phyloP scores from a whole-genome alignment of 2,329 filamentous ascomycete species.

The Epichloe uncinata region DNA sequence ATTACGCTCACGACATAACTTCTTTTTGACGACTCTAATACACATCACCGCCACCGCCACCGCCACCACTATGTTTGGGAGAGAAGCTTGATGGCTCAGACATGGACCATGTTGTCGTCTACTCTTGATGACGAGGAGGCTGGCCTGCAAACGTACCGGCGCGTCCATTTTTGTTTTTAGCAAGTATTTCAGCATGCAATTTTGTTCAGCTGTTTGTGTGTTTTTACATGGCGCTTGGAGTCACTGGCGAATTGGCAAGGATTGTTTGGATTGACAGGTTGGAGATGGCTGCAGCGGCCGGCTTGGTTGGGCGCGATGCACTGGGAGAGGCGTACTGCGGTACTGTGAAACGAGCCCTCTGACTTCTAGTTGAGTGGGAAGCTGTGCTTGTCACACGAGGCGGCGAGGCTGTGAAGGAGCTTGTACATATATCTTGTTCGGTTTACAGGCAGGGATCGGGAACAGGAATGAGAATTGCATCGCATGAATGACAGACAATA shows the following conservation, averaged over 20 bases:
- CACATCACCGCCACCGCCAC: slow-evolving; percentile 9
- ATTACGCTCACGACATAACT: slow-evolving; percentile 15
- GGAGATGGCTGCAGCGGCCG: slow-evolving; percentile 19
- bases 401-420: slow-evolving; percentile 17
- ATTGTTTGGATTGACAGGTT: slow-evolving; percentile 21
- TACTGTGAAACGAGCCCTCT: slow-evolving; percentile 1
- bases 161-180: slow-evolving; percentile 20
- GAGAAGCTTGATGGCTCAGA: background rate
- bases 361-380: background rate
- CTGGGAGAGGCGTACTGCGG: slow-evolving; percentile 2
- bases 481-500: slow-evolving; percentile 10
- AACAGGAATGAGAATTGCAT: slow-evolving; percentile 19
- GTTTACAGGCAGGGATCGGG: slow-evolving; percentile 17
- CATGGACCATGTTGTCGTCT: background rate
- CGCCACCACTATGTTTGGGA: background rate
- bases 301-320: slow-evolving; percentile 2
- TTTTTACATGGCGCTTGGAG: slow-evolving; percentile 29
- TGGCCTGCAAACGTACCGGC: background rate
- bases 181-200: slow-evolving; percentile 21
- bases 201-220: slow-evolving; percentile 16
- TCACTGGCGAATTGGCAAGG: slow-evolving; percentile 22
- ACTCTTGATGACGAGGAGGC: background rate
- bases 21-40: slow-evolving; percentile 22
- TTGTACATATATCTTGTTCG: slow-evolving; percentile 29
- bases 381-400: slow-evolving; percentile 4